Conservation (phyloP, 352 stramenopile species). For the Thalassiosira hispida region DNA sequence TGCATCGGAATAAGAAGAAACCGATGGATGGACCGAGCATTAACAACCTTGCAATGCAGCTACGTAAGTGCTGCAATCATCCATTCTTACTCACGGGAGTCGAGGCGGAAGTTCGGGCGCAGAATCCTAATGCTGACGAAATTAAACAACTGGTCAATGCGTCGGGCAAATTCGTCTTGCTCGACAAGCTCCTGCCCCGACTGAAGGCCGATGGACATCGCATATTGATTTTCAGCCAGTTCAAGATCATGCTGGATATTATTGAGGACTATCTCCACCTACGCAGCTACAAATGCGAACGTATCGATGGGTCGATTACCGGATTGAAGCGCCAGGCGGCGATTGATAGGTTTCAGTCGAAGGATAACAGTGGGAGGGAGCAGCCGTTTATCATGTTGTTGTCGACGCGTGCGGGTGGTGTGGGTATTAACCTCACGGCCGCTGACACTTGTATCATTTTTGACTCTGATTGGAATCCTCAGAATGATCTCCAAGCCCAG, state of each 20-base stretch:
- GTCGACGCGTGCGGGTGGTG: slow-evolving; percentile 96
- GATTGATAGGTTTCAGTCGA: slow-evolving; percentile 97
- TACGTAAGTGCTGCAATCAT: slow-evolving; percentile 99
- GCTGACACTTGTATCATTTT: slow-evolving; percentile 93
- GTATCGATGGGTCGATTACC: slow-evolving; percentile 98
- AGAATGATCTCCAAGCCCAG: slow-evolving; percentile 89
- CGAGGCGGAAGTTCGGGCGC: slow-evolving; percentile 73
- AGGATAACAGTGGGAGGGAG: slow-evolving; percentile 84
- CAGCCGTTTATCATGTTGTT: slow-evolving; percentile 98
- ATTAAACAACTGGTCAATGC: slow-evolving; percentile 87
- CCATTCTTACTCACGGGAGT: slow-evolving; percentile 97
- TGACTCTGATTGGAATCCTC: slow-evolving; percentile 97
- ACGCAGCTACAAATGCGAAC: slow-evolving; percentile 92
- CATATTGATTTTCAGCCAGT: slow-evolving; percentile 98
- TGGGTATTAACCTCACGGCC: slow-evolving; percentile 94
- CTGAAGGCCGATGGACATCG: slow-evolving; percentile 95
- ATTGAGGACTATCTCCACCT: slow-evolving; percentile 97
- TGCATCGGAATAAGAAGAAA: slow-evolving; percentile 88
- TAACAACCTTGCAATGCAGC: slow-evolving; percentile 99
- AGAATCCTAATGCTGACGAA: slow-evolving; percentile 84
- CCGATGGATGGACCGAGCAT: slow-evolving; percentile 89
- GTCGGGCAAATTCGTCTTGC: slow-evolving; percentile 97
- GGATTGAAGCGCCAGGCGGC: slow-evolving; percentile 94
- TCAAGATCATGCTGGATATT: slow-evolving; percentile 99
- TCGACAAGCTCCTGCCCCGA: slow-evolving; percentile 98